Evolutionary conservation across 2,329 filamentous ascomycete species (phyloP).

Genomic region (Allantophomopsis cytisporea): DNA sequence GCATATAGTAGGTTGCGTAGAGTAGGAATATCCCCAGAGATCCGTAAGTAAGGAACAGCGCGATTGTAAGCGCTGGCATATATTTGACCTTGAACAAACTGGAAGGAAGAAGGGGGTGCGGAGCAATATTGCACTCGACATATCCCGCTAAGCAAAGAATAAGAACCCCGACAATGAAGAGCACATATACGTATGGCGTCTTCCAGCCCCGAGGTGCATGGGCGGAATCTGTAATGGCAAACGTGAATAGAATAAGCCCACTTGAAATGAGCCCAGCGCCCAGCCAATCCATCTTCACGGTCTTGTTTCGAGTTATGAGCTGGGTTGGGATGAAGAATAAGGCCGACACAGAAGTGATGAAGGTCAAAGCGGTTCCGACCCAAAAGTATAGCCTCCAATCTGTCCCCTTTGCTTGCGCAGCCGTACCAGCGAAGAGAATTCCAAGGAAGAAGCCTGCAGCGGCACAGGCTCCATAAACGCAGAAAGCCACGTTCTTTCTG

Average conservation of each 20-base stretch:
- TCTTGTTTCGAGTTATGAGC: constrained; percentile 18
- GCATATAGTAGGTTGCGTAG: constrained; percentile 54
- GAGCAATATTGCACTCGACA: constrained; percentile 57
- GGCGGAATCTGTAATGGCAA: constrained; percentile 59
- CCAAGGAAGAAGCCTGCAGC: constrained; percentile 43
- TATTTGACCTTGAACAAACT: constrained; percentile 58
- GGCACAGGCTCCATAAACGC: constrained; percentile 40
- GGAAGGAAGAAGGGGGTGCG: constrained; percentile 53
- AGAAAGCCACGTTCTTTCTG: constrained; percentile 51
- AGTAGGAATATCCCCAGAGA: constrained; percentile 55
- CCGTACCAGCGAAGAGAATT: constrained; percentile 50
- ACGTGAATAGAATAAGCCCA: constrained; percentile 58
- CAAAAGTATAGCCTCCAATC: constrained; percentile 58
- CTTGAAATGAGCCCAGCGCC: constrained; percentile 46
- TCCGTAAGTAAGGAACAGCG: constrained; percentile 55
- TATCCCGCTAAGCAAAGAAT: constrained; percentile 49
- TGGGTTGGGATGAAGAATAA: constrained; percentile 36
- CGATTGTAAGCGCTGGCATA: constrained; percentile 48
- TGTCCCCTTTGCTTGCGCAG: constrained; percentile 34
- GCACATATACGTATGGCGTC: constrained; percentile 59
- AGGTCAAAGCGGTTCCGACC: constrained; percentile 40
- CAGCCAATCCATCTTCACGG: constrained; percentile 54
- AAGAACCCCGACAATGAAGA: constrained; percentile 47
- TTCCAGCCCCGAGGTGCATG: constrained; percentile 56
- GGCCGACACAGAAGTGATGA: constrained; percentile 29